Percentiles rank a stretch among this genome's conserved stretches.
Evolutionary conservation across 306 rosid genomes (phyloP).

Genomic region (Pyrus betulifolia): DNA sequence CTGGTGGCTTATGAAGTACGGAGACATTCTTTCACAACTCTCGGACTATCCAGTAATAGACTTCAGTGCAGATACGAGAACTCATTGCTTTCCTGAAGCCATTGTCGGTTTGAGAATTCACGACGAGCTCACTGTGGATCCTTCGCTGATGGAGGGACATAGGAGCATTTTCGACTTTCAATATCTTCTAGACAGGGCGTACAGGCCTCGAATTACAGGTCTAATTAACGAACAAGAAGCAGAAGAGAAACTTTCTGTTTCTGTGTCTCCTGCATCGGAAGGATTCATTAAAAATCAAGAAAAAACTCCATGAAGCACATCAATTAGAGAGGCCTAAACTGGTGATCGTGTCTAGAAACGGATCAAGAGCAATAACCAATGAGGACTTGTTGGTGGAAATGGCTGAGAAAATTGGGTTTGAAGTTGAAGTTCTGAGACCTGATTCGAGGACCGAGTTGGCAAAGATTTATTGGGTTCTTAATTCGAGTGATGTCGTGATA

Average conservation of each 20-base stretch:
- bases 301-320: background rate
- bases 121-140: slow-evolving; percentile 60
- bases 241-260: background rate
- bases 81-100: slow-evolving; percentile 85
- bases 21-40: slow-evolving; percentile 63
- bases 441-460: background rate
- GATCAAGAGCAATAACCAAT: slow-evolving; percentile 65
- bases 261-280: background rate
- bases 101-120: slow-evolving; percentile 76
- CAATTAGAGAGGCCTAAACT: slow-evolving; percentile 33
- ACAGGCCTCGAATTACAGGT: slow-evolving; percentile 48
- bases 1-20: slow-evolving; percentile 85
- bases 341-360: slow-evolving; percentile 58
- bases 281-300: slow-evolving; percentile 9
- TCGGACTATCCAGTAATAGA: slow-evolving; percentile 53
- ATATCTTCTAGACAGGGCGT: slow-evolving; percentile 51
- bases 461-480: background rate
- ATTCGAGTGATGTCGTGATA: slow-evolving; percentile 7
- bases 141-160: slow-evolving; percentile 44
- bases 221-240: slow-evolving; percentile 36
- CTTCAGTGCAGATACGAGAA: slow-evolving; percentile 42
- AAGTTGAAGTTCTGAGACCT: background rate
- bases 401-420: slow-evolving; percentile 5
- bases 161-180: slow-evolving; percentile 64
- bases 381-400: slow-evolving; percentile 18